Evolutionary conservation across 495 filamentous ascomycete genomes (phyloP).

Genomic region (Corynascus novoguineensis): DNA sequence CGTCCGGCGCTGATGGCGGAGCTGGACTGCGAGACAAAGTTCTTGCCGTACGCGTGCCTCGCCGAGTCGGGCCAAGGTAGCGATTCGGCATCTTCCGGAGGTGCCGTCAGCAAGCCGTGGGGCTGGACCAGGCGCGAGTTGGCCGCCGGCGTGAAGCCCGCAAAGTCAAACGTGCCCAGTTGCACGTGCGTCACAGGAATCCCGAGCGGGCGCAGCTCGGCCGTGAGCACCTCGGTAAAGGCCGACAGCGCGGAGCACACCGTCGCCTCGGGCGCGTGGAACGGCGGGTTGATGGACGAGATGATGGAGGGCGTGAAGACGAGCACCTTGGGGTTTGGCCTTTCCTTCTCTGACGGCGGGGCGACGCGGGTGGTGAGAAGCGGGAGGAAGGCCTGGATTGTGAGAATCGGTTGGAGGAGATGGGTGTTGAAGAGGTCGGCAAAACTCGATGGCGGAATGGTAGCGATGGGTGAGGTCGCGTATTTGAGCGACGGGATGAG

Average conservation of each 20-base stretch:
- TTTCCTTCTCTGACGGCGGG: conserved; percentile 37
- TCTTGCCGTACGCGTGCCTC: conserved; percentile 49
- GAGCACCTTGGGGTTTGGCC: conserved; percentile 54
- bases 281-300: conserved; percentile 73
- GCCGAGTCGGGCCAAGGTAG: conserved; percentile 58
- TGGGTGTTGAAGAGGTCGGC: conserved; percentile 86
- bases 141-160: conserved; percentile 40
- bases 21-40: conserved; percentile 48
- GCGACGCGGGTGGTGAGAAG: conserved; percentile 55
- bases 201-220: conserved; percentile 65
- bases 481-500: conserved; percentile 68
- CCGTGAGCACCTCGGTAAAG: conserved; percentile 69
- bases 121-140: conserved; percentile 31
- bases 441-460: conserved; percentile 73
- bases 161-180: conserved; percentile 76
- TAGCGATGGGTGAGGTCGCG: conserved; percentile 72
- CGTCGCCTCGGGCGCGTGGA: conserved; percentile 75
- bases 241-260: conserved; percentile 71
- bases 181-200: conserved; percentile 78
- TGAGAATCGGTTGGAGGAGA: conserved; percentile 85
- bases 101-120: conserved; percentile 24
- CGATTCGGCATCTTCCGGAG: conserved; percentile 56
- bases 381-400: conserved; percentile 79
- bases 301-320: conserved; percentile 82
- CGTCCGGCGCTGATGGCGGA: conserved; percentile 41